Conservation (phyloP, 495 filamentous ascomycete genomes). For the Penicillium crystallinum region DNA sequence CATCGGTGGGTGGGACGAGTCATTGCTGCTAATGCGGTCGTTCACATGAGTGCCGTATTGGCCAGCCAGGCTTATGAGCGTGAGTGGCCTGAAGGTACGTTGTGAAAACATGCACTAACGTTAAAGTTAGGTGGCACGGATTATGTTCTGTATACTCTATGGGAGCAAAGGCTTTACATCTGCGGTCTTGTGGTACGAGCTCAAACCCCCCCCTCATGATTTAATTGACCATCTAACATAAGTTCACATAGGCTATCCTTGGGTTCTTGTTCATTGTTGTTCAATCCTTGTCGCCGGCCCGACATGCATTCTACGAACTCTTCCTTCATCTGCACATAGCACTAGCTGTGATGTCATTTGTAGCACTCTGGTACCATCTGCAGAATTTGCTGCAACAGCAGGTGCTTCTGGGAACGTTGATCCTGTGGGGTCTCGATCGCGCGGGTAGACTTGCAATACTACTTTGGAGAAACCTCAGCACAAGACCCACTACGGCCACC, state of each 20-base stretch:
- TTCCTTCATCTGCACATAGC: slow-evolving; percentile 54
- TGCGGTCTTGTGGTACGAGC: slow-evolving; percentile 34
- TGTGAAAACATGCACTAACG: slow-evolving; percentile 1
- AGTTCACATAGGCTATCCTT: slow-evolving; percentile 28
- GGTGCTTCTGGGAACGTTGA: slow-evolving; percentile 33
- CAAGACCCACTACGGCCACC: slow-evolving; percentile 39
- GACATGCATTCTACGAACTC: slow-evolving; percentile 55
- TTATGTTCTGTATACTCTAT: slow-evolving; percentile 26
- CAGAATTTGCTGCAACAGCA: slow-evolving; percentile 38
- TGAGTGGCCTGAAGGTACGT: slow-evolving; percentile 12
- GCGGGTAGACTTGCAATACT: slow-evolving; percentile 44
- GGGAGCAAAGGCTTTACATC: slow-evolving; percentile 31
- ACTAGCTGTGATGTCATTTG: slow-evolving; percentile 41
- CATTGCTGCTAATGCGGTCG: slow-evolving; percentile 29
- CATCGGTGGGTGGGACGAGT: slow-evolving; percentile 44
- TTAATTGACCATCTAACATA: background rate
- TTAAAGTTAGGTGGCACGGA: slow-evolving; percentile 16
- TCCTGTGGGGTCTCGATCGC: slow-evolving; percentile 46
- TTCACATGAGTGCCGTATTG: slow-evolving; percentile 36
- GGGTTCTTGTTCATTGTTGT: slow-evolving; percentile 45
- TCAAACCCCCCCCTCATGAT: background rate
- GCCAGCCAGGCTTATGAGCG: slow-evolving; percentile 21
- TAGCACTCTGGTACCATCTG: slow-evolving; percentile 53
- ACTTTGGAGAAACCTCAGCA: slow-evolving; percentile 56
- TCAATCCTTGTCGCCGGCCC: slow-evolving; percentile 47